Conservation (phyloP, 2,329 filamentous ascomycete species). For the Peltaster fructicola region DNA sequence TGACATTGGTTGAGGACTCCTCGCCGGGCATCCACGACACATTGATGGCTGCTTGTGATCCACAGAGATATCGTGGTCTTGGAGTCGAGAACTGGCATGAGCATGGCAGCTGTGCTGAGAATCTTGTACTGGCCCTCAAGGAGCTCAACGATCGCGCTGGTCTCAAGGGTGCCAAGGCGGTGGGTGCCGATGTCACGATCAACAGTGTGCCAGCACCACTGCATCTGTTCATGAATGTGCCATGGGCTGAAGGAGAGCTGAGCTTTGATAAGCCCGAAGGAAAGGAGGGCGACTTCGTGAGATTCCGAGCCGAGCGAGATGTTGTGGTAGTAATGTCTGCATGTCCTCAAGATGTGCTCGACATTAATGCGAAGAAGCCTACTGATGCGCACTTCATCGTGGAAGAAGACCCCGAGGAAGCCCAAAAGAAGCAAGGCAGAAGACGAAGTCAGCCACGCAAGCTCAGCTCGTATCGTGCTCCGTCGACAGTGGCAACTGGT, state of each 20-base stretch:
- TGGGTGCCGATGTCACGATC: conserved; percentile 31
- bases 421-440: conserved; percentile 8
- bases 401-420: conserved; percentile 12
- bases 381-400: conserved; percentile 28
- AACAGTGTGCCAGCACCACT: conserved; percentile 30
- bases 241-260: conserved; percentile 24
- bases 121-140: conserved; percentile 30
- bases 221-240: conserved; percentile 32
- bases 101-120: conserved; percentile 31
- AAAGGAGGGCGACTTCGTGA: conserved; percentile 26
- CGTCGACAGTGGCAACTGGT: conserved; percentile 6
- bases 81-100: conserved; percentile 27
- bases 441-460: conserved; percentile 10
- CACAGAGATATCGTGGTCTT: conserved; percentile 23
- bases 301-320: conserved; percentile 26
- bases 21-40: conserved; percentile 29
- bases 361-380: conserved; percentile 24
- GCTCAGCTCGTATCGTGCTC: conserved; percentile 5
- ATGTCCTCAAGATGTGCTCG: conserved; percentile 28
- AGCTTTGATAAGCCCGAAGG: conserved; percentile 24
- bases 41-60: conserved; percentile 30
- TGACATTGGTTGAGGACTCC: conserved; percentile 29
- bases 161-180: conserved; percentile 27
- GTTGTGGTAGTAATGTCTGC: conserved; percentile 30
- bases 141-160: conserved; percentile 30